Evolutionary conservation across 768 basidiomycete species (phyloP), one percentile per base, ranked within the genome.

Genomic region (Termitomyces sp.): DNA sequence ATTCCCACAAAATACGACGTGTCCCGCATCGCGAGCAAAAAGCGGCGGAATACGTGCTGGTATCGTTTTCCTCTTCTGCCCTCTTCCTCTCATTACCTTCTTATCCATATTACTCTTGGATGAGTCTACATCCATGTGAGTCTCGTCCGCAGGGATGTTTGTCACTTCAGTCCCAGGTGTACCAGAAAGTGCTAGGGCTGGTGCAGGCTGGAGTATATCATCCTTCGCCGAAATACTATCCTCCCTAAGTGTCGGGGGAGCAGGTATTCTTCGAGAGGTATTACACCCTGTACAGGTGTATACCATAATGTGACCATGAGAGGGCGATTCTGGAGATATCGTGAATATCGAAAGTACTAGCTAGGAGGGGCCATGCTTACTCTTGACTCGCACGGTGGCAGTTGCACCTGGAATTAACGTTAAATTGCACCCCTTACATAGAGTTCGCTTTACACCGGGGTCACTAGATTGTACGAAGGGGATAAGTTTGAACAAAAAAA

Each of bases 381-480:
- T 72, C 74, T 85, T 85, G 8, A 90, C 73, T 3, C 92, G 85
- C 29, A 91, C 81, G 1, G 77, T 79, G 0, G 84, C 83, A 1
- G 89, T 87, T 1, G 82, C 64, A 12, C 93, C 93, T 0, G 91
- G 87, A 1, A 93, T 66, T 4, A 94, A 77, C 8, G 87, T 78
- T 0, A 77, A 70, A 59, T 83, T 78, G 68, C 93, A 96, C 1
- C 78, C 77, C 69, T 83, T 85, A 74, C 93, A 96, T 7, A 94
- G 67, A 1, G 87, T 84, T 11, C 93, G 86, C 70, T 95, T 96
- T n/a, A 95, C 80, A 0, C 82, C 76, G 0, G 93, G 92, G 70
- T 95, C 93, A 66, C 93, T 94, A 64, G 48, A 51, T 36, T 34
- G 36, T 20, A 43, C 40, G 3, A 60, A 38, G 57, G 36, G 25